Evolutionary conservation across 345 rosid genomes (phyloP), one percentile per base, ranked within the genome.

Genomic region (Pugionium cornutum): DNA sequence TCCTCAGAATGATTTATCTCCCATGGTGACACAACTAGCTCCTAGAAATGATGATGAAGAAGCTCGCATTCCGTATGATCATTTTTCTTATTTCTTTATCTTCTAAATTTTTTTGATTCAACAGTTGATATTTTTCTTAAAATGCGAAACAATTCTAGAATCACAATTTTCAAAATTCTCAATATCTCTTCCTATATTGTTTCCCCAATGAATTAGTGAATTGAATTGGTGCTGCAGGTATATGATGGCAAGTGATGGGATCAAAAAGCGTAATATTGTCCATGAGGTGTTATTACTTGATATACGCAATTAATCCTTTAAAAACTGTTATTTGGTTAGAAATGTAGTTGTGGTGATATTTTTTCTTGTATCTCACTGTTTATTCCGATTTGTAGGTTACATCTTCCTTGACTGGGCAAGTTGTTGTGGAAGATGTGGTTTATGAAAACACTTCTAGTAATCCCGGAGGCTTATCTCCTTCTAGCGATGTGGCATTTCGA

Each of bases 181-280:
- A 51, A 11, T n/a, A 7, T 37, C 36, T 30, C 11, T 44, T 26
- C 10, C 50, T 44, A 29, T 35, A 35, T 33, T 54, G 6, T 52
- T 41, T 35, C 6, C 47, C 36, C 9, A 1, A 33, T 27, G 40
- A 10, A 18, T 5, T 32, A n/a, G 4, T 75, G 8, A n/a, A 64
- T 9, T 58, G 41, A 28, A 53, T 59, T 48, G 36, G 41, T 70
- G 69, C 28, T 70, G 54, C 86, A 91, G 96, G 69, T 92, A 84
- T 79, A 80, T 92, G 97, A 86, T 85, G 86, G 94, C 91, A 5
- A 69, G 88, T 79, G 98, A 92, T 80, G 92, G 97, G 39, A 78
- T 92, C 50, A 82, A 86, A 75, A 80, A 72, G 75, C 83, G 82
- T 64, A 64, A 55, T 55, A 64, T 68, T 46, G 75, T 89, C 62